These are phyloP conservation scores for Thielaviopsis cerberus DNA, from an alignment of 2,329 filamentous ascomycete genomes.

Conservation along the genomic window DNA sequence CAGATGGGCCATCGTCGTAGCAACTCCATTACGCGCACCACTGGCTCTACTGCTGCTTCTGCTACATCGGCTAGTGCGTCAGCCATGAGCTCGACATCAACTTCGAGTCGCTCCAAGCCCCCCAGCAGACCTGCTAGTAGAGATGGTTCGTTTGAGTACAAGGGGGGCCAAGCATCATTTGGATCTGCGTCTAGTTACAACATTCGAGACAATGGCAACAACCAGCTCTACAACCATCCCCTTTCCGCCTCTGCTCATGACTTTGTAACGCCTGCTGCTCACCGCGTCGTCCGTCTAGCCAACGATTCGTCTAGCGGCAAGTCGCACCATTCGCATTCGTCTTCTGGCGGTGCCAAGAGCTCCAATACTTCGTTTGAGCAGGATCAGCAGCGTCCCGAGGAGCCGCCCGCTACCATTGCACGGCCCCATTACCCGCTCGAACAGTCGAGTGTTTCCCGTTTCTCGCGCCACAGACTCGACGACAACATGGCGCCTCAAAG, in stretches of 20 bases:
- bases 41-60: slow-evolving; percentile 7
- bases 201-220: neutral
- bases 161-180: slow-evolving; percentile 10
- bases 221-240: neutral
- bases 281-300: slow-evolving; percentile 36
- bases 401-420: slow-evolving; percentile 2
- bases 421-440: slow-evolving; percentile 3
- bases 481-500: slow-evolving; percentile 50
- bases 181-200: neutral
- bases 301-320: slow-evolving; percentile 27
- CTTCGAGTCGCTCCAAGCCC: slow-evolving; percentile 16
- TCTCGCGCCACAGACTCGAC: slow-evolving; percentile 32
- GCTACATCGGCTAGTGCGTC: slow-evolving; percentile 8
- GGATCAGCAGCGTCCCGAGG: slow-evolving; percentile 1
- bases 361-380: slow-evolving; percentile 12
- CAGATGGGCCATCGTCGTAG: slow-evolving; percentile 29
- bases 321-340: slow-evolving; percentile 13
- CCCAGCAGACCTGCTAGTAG: slow-evolving; percentile 24
- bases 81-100: slow-evolving; percentile 13
- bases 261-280: slow-evolving; percentile 34
- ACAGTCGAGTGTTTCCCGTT: slow-evolving; percentile 25
- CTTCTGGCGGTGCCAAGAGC: slow-evolving; percentile 13
- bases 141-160: slow-evolving; percentile 25
- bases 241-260: slow-evolving; percentile 16
- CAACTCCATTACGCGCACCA: slow-evolving; percentile 27